Base-by-base conservation (phyloP, 768 basidiomycete genomes). In the Pleurotus ostreatus region DNA sequence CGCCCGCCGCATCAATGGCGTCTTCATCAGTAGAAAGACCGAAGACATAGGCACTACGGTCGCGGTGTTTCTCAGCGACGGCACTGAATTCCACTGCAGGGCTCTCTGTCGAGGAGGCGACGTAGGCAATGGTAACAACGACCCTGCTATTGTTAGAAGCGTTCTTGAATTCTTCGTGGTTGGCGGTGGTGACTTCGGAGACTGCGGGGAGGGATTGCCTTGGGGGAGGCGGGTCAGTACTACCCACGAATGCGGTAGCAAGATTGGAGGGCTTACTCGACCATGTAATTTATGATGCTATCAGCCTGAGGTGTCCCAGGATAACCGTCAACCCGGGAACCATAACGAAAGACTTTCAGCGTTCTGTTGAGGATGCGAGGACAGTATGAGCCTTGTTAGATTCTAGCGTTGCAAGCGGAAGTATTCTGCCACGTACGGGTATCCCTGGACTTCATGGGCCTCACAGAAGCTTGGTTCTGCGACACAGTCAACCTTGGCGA, bases 401-500 rank as follows among this genome's bases (percentile, higher is more conserved):
- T 26, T 26, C 6, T 9, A 30, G 1, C 26, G 26, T 30, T 30
- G 26, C 26, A 30, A 30, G 26, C 9, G 26, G 26, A 30, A 30
- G 26, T 30, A 18, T 30, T 30, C 7, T 30, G 26, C 30, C 4
- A 77, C 92, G 65, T 65, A 94, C 94, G 94, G 94, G 75, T 98
- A 99, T 15, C 96, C 96, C 69, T 87, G 85, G 43, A 99, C 82
- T 40, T 89, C 94, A 57, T 94, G 86, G 49, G 80, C 65, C 68
- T 91, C 86, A 74, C 97, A 99, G 26, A 99, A 82, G 54, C 96
- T 94, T 20, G 88, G 84, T 65, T 98, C 79, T 60, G 91, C 94
- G 44, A 97, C 96, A 71, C 96, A 98, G 78, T 98, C 94, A 49
- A 98, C 95, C 68, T 98, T 96, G 61, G 94, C 94, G 53, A 99